Evolutionary conservation across 495 filamentous ascomycete species (phyloP).

Genomic region (Achaetomiella virescens): DNA sequence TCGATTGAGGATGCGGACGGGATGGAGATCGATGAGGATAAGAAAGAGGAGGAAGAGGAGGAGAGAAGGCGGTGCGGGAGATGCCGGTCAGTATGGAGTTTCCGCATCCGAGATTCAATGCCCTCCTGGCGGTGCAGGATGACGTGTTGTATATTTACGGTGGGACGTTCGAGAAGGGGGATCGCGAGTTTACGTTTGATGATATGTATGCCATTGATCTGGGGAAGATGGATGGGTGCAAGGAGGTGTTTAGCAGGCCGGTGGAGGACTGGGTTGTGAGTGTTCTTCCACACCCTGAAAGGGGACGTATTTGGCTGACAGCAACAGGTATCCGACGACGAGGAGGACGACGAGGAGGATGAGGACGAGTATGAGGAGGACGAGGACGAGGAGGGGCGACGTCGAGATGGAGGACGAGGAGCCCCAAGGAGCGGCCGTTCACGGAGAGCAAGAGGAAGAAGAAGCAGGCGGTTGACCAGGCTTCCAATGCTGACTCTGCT

Average conservation of each 20-base stretch:
- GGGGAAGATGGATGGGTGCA: constrained; percentile 84
- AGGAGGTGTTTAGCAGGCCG: constrained; percentile 77
- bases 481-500: constrained; percentile 28
- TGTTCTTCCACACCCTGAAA: background rate
- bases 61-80: constrained; percentile 41
- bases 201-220: constrained; percentile 89
- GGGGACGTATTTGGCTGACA: constrained; percentile 16
- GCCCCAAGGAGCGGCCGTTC: constrained; percentile 21
- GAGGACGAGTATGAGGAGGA: constrained; percentile 63
- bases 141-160: constrained; percentile 91
- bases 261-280: constrained; percentile 77
- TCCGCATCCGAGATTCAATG: constrained; percentile 84
- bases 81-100: constrained; percentile 63
- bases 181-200: constrained; percentile 89
- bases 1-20: constrained; percentile 9
- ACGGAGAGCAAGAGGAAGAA: constrained; percentile 44
- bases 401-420: constrained; percentile 37
- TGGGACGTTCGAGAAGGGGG: constrained; percentile 90
- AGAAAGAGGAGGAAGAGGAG: constrained; percentile 38
- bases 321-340: constrained; percentile 55
- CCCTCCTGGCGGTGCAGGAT: constrained; percentile 81
- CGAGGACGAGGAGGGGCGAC: constrained; percentile 55
- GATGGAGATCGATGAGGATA: constrained; percentile 23
- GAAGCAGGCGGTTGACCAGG: constrained; percentile 36
- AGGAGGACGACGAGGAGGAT: constrained; percentile 60